Percentiles rank a stretch among this genome's conserved stretches.
Evolutionary conservation across 495 filamentous ascomycete genomes (phyloP).

Genomic region (Aspergillus ostianus): DNA sequence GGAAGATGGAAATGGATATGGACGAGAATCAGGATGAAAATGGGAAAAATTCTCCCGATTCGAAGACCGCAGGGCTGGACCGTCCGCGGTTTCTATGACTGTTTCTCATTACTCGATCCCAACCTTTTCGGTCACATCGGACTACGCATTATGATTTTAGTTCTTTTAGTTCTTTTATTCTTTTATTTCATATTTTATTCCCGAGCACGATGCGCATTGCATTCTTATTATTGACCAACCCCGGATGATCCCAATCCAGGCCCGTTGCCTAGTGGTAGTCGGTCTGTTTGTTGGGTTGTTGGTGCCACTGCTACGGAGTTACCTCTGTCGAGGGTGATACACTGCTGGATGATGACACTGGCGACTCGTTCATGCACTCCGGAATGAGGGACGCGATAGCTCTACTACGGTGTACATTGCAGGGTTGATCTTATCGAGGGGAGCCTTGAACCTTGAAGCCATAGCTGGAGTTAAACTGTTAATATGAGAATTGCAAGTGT

Average conservation of each 20-base stretch:
- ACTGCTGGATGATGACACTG: too few relatives aligned
- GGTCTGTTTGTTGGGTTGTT: neutral
- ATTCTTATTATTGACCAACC: constrained; percentile 8
- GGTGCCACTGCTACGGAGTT: too few relatives aligned
- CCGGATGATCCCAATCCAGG: constrained; percentile 22
- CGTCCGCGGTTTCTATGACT: constrained; percentile 14
- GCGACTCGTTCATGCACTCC: neutral
- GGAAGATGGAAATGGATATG: too few relatives aligned
- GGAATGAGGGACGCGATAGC: neutral
- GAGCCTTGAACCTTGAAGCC: too few relatives aligned
- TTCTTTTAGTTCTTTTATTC: constrained; percentile 4
- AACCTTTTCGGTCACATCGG: constrained; percentile 18
- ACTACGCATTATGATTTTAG: constrained; percentile 1
- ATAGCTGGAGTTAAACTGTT: too few relatives aligned
- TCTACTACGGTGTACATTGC: neutral
- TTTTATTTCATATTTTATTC: neutral
- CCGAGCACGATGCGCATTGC: neutral
- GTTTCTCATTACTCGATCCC: constrained; percentile 24
- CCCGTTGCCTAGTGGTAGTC: constrained; percentile 4
- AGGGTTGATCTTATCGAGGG: too few relatives aligned
- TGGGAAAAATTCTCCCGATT: neutral
- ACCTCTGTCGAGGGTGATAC: neutral
- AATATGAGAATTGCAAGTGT: constrained; percentile 13
- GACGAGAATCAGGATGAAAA: too few relatives aligned
- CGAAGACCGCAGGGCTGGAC: neutral